Evolutionary conservation across 2,329 filamentous ascomycete genomes (phyloP).

Genomic region (Grosmannia serpens): DNA sequence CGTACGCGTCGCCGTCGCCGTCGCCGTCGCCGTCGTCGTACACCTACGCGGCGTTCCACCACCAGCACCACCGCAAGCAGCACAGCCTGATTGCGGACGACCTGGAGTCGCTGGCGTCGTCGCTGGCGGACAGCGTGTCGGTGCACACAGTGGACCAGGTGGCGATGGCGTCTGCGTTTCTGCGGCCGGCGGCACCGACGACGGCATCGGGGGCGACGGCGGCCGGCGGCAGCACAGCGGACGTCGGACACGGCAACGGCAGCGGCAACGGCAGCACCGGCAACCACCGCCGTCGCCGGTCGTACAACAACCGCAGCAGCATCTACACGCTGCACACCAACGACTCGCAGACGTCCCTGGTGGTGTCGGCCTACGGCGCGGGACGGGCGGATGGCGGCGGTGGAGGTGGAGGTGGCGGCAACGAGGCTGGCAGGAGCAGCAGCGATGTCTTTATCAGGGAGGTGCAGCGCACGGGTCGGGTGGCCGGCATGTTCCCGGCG

Average conservation of each 20-base stretch:
- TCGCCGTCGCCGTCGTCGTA: background rate
- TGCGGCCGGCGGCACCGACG: background rate
- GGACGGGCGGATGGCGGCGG: slow-evolving; percentile 30
- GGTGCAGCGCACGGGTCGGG: slow-evolving; percentile 38
- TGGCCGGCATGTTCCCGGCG: slow-evolving; percentile 47
- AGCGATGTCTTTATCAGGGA: slow-evolving; percentile 33
- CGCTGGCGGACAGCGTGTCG: slow-evolving; percentile 43
- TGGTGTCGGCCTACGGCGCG: slow-evolving; percentile 36
- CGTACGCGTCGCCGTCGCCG: no score
- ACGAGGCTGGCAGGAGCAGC: slow-evolving; percentile 13
- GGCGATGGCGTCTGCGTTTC: background rate
- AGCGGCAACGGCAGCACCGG: background rate
- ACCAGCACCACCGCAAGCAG: background rate
- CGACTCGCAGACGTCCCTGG: slow-evolving; percentile 41
- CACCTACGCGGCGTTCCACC: background rate
- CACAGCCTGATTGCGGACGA: slow-evolving; percentile 9
- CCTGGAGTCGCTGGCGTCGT: slow-evolving; percentile 45
- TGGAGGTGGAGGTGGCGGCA: background rate
- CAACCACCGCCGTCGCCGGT: slow-evolving; percentile 13
- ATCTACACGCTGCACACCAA: slow-evolving; percentile 50
- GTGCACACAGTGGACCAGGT: slow-evolving; percentile 26
- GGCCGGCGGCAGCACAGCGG: background rate
- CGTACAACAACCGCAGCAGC: slow-evolving; percentile 33
- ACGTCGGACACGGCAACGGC: background rate
- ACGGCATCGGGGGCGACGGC: background rate